A percentile compares a stretch with the other conserved stretches of the same genome.
Evolutionary conservation across 176 grass and related monocot species (phyloP).

Genomic region (Lolium rigidum): DNA sequence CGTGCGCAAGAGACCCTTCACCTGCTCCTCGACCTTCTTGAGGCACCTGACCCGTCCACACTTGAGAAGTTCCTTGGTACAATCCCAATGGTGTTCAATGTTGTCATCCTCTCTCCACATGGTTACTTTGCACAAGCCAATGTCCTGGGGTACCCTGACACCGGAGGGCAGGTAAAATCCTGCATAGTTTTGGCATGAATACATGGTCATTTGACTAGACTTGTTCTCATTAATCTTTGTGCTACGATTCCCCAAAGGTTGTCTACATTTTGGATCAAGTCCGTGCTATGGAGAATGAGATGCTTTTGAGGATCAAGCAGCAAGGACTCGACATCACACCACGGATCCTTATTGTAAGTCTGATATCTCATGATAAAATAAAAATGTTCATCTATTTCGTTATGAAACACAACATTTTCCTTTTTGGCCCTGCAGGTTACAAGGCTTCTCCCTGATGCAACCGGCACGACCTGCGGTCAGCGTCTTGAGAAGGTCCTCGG

Average conservation of each 20-base stretch:
- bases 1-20: conserved; percentile 86
- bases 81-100: conserved; percentile 98
- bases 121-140: conserved; percentile 99
- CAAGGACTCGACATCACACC: conserved; percentile 97
- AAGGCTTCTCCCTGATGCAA: conserved; percentile 92
- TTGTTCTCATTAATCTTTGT: conserved; percentile 25
- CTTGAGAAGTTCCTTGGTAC: conserved; percentile 95
- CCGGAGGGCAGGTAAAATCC: conserved; percentile 85
- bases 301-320: conserved; percentile 95
- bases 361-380: background rate
- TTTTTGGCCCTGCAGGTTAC: conserved; percentile 62
- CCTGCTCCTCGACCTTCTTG: conserved; percentile 95
- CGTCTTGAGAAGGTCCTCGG: conserved; percentile 97
- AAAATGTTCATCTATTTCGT: background rate
- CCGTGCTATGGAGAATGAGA: conserved; percentile 95
- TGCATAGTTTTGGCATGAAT: conserved; percentile 8
- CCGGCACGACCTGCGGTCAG: conserved; percentile 93
- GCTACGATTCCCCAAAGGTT: conserved; percentile 54
- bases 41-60: conserved; percentile 91
- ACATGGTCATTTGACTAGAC: background rate
- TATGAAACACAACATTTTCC: background rate
- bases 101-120: conserved; percentile 93
- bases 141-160: conserved; percentile 99
- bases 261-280: conserved; percentile 99
- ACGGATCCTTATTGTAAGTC: conserved; percentile 94